Evolutionary conservation across 805 yeast genomes (phyloP).

Genomic region (Lipomyces yamanashiensis): DNA sequence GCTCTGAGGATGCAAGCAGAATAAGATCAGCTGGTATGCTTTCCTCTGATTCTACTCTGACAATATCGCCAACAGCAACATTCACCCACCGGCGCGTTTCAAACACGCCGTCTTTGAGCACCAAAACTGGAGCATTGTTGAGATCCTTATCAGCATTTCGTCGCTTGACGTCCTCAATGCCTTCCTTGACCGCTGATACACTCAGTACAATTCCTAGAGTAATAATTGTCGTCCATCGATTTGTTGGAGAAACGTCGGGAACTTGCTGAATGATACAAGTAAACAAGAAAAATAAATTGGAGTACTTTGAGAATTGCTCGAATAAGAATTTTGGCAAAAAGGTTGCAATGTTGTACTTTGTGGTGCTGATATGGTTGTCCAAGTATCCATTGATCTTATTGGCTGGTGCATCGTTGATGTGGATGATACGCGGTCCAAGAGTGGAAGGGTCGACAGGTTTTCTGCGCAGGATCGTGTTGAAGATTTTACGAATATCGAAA

Average conservation of each 20-base stretch:
- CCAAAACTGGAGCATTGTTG: constrained; percentile 74
- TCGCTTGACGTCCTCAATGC: constrained; percentile 88
- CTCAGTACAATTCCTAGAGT: constrained; percentile 81
- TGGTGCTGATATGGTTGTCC: constrained; percentile 89
- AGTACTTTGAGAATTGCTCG: constrained; percentile 96
- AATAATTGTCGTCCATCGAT: constrained; percentile 92
- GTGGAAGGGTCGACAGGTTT: constrained; percentile 40
- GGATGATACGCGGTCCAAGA: constrained; percentile 66
- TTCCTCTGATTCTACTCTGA: constrained; percentile 81
- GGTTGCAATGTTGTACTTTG: constrained; percentile 91
- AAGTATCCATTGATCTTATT: constrained; percentile 63
- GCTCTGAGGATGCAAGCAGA: constrained; percentile 88
- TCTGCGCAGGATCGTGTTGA: constrained; percentile 39
- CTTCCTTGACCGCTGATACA: constrained; percentile 92
- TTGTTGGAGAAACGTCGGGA: constrained; percentile 95
- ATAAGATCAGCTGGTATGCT: constrained; percentile 93
- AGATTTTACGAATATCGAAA: constrained; percentile 18
- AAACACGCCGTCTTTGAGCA: constrained; percentile 71
- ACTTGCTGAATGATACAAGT: constrained; percentile 96
- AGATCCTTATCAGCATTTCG: constrained; percentile 85
- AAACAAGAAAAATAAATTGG: constrained; percentile 89
- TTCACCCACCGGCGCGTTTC: constrained; percentile 77
- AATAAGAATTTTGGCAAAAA: constrained; percentile 92
- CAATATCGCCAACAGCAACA: constrained; percentile 88
- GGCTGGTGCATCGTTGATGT: constrained; percentile 63